phyloP scores from a whole-genome alignment of 371 early-diverging fungal species.

The Mucor plumbeus region DNA sequence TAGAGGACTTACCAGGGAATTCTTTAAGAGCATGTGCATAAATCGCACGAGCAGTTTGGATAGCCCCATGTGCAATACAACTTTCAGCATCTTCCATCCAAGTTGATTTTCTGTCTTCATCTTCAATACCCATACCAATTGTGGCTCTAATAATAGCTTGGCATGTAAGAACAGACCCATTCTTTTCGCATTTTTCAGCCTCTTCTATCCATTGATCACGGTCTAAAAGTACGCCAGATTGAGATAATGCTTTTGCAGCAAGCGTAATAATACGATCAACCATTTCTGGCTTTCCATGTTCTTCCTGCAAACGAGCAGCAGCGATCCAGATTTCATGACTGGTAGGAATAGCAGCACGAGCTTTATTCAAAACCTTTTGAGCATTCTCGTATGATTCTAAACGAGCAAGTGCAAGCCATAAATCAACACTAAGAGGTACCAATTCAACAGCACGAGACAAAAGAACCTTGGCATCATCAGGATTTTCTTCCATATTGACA shows the following conservation, averaged over 20 bases:
- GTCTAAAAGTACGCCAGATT: conserved; percentile 72
- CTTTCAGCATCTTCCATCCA: conserved; percentile 94
- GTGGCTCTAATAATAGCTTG: conserved; percentile 87
- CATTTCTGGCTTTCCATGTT: conserved; percentile 69
- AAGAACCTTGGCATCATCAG: conserved; percentile 89
- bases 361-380: conserved; percentile 86
- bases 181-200: conserved; percentile 85
- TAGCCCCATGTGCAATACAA: conserved; percentile 64
- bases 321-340: conserved; percentile 96
- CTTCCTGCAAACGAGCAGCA: conserved; percentile 92
- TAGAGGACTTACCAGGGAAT: conserved; percentile 78
- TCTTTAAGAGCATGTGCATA: conserved; percentile 82
- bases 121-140: conserved; percentile 80
- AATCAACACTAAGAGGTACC: conserved; percentile 87
- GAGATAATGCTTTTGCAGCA: conserved; percentile 72
- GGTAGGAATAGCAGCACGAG: conserved; percentile 84
- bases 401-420: conserved; percentile 95
- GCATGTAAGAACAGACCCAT: conserved; percentile 78
- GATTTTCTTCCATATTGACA: conserved; percentile 89
- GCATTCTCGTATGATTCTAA: conserved; percentile 93
- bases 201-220: conserved; percentile 94
- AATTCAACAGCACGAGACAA: conserved; percentile 92
- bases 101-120: conserved; percentile 78
- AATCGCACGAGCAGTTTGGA: conserved; percentile 89
- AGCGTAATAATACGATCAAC: conserved; percentile 75